Conservation (phyloP, 495 filamentous ascomycete genomes). For the Trypethelium eluteriae region DNA sequence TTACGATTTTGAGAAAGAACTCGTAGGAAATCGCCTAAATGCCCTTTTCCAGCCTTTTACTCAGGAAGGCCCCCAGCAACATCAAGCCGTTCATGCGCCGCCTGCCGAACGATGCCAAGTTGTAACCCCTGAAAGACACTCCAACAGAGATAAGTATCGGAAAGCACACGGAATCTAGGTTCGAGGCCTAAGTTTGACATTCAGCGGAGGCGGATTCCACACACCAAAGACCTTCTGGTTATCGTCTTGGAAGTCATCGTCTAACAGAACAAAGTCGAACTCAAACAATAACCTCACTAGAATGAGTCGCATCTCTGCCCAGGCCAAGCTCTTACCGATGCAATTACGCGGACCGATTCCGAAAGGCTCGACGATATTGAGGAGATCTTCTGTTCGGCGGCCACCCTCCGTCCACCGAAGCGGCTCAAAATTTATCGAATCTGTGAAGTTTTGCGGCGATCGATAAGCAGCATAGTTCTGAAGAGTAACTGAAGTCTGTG, state of each 20-base stretch:
- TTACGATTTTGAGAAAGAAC: too few species aligned
- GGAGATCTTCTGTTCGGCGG: neutral
- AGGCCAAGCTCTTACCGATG: conserved; percentile 25
- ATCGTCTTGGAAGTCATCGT: neutral
- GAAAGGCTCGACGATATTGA: conserved; percentile 16
- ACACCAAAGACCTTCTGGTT: neutral
- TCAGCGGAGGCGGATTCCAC: neutral
- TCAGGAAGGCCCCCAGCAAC: too few species aligned
- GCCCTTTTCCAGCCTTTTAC: too few species aligned
- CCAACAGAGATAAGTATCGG: too few species aligned
- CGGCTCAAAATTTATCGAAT: conserved; percentile 5
- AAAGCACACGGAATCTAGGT: too few species aligned
- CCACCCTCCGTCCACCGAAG: conserved; percentile 1
- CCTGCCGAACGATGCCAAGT: too few species aligned
- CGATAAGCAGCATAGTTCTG: conserved; percentile 45
- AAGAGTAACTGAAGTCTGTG: conserved; percentile 20
- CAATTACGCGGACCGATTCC: conserved; percentile 17
- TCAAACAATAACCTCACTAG: conserved; percentile 28
- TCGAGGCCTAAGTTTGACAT: conserved; percentile 8
- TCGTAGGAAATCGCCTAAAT: too few species aligned
- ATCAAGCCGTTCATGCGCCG: too few species aligned
- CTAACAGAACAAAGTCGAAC: conserved; percentile 27
- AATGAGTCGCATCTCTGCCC: conserved; percentile 32
- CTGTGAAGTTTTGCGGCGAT: conserved; percentile 39
- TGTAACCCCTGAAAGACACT: too few species aligned